Evolutionary conservation across 2,329 filamentous ascomycete species (phyloP).

Genomic region (Botrytis squamosa): DNA sequence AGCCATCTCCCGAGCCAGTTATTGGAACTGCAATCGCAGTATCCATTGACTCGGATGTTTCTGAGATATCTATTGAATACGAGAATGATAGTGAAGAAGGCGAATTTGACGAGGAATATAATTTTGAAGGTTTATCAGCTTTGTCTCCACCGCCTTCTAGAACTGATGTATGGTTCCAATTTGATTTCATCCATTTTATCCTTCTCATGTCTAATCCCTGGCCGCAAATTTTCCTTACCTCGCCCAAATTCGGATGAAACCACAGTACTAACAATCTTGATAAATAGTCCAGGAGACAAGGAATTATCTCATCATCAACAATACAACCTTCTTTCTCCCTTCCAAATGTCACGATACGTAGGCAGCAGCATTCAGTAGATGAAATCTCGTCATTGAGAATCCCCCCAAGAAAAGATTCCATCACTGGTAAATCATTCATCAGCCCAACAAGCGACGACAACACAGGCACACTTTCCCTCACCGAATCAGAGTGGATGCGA

Average conservation of each 20-base stretch:
- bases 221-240: not conserved
- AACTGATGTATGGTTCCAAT: not conserved
- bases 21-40: slow-evolving; percentile 25
- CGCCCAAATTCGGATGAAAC: not conserved
- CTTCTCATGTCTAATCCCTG: not conserved
- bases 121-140: slow-evolving; percentile 5
- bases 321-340: slow-evolving; percentile 21
- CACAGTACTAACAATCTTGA: not conserved
- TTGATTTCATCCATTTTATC: not conserved
- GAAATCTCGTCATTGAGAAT: not conserved
- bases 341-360: slow-evolving; percentile 29
- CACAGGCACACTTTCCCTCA: slow-evolving; percentile 27
- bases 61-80: not conserved
- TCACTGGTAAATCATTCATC: not conserved
- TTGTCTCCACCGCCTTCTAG: slow-evolving; percentile 4
- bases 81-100: not conserved
- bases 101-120: not conserved
- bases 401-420: not conserved
- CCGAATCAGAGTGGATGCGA: slow-evolving; percentile 35
- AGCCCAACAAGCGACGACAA: slow-evolving; percentile 19
- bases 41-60: slow-evolving; percentile 17
- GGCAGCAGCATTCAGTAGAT: slow-evolving; percentile 8
- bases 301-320: slow-evolving; percentile 21
- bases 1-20: slow-evolving; percentile 27
- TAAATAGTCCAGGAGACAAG: slow-evolving; percentile 21